Base-by-base conservation (phyloP, 2,329 filamentous ascomycete genomes). In the Ascosphaera acerosa region DNA sequence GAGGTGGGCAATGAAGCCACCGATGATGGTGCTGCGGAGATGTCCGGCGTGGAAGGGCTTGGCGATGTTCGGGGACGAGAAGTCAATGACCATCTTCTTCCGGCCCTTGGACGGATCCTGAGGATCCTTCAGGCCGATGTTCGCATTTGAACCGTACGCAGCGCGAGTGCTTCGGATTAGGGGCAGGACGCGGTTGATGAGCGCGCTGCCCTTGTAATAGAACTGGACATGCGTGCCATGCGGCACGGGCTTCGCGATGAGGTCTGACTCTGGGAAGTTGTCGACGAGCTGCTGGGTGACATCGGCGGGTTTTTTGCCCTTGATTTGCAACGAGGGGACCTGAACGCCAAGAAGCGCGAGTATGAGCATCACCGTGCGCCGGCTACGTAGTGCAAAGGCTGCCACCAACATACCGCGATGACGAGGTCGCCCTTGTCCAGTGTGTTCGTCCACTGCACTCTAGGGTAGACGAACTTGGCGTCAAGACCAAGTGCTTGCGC, bases 21-120 rank as follows among this genome's bases (percentile, higher is more conserved):
- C 68, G 34, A 73, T 70, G 44, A 73, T 71, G 29, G 68, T 72
- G 49, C 64, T 69, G 41, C 68, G 57, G 45, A 73, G 48, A 48
- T 73, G 68, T 31, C 66, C 67, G 6, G 65, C 66, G 42, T 70
- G 65, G 51, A 72, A 72, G 18, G 66, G 64, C 46, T 71, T 72
- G 19, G 67, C 68, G 32, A 73, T 71, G 44, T 73, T 73, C 29
- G 68, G 68, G 23, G 64, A 69, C 3, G 65, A 70, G 50, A 72
- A 73, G 44, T 73, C 68, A 35, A 73, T 58, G 32, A 72, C 61
- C 36, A 70, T 44, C 47, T 59, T 64, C 53, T 69, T 68, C 40
- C 52, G 53, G 32, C 62, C 62, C 40, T 62, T 61, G 29, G 57
- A 57, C 10, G 61, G 57, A 38, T 70, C 58, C 14, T 52, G 48